These are phyloP conservation scores for Leccinellum rugosiceps DNA, from an alignment of 768 basidiomycete species.

Conservation along the genomic window DNA sequence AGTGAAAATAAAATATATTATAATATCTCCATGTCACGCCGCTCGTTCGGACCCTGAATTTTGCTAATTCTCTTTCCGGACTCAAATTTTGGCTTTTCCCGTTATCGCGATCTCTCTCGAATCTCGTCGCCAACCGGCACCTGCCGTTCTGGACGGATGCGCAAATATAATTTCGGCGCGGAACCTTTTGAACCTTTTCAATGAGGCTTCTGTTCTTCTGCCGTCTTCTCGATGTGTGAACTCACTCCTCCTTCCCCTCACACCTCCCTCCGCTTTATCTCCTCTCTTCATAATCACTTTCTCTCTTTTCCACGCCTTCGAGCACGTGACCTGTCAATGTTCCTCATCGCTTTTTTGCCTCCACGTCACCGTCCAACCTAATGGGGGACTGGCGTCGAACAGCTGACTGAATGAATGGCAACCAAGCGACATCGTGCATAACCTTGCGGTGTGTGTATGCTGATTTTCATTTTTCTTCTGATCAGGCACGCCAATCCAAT, in stretches of 20 bases:
- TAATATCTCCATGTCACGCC: constrained; percentile 26
- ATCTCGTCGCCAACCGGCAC: constrained; percentile 30
- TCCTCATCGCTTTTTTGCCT: background rate
- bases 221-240: constrained; percentile 18
- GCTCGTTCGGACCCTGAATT: constrained; percentile 34
- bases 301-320: constrained; percentile 15
- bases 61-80: constrained; percentile 23
- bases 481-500: constrained; percentile 29
- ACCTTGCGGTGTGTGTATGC: constrained; percentile 15
- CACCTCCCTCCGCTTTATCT: background rate
- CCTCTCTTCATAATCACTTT: background rate
- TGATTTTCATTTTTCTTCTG: constrained; percentile 20
- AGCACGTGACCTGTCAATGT: constrained; percentile 23
- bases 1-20: constrained; percentile 22
- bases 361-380: constrained; percentile 10
- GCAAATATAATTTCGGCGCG: constrained; percentile 32
- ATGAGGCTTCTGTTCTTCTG: constrained; percentile 1
- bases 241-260: constrained; percentile 10
- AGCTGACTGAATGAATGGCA: constrained; percentile 9
- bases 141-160: constrained; percentile 26
- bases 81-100: constrained; percentile 34
- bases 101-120: constrained; percentile 29
- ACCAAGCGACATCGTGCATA: constrained; percentile 15
- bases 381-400: background rate
- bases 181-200: constrained; percentile 21